Conservation (phyloP, 2,329 filamentous ascomycete species). For the Alternaria novae-zelandiae region DNA sequence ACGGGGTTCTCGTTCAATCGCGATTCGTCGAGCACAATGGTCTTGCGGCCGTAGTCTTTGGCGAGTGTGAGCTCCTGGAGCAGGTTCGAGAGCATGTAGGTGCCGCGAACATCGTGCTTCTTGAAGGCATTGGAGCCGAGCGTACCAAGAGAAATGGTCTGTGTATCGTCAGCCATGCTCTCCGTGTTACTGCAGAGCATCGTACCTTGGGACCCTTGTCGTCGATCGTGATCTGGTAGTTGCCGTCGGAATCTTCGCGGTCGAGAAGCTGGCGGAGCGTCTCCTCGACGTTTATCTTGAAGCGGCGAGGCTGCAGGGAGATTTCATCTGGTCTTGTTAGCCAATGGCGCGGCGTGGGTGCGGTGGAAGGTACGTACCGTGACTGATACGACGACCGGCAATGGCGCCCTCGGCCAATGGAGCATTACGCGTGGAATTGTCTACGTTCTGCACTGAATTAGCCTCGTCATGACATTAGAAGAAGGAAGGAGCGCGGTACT, state of each 20-base stretch:
- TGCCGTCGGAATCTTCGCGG: slow-evolving; percentile 90
- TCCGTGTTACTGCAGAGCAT: background rate
- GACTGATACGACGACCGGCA: slow-evolving; percentile 46
- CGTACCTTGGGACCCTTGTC: slow-evolving; percentile 87
- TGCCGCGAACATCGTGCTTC: slow-evolving; percentile 88
- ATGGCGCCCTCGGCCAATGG: slow-evolving; percentile 32
- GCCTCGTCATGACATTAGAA: background rate
- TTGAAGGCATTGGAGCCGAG: slow-evolving; percentile 85
- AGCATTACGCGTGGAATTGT: slow-evolving; percentile 40
- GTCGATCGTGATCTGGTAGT: slow-evolving; percentile 98
- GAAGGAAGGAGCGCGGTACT: slow-evolving; percentile 28
- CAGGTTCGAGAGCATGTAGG: slow-evolving; percentile 96
- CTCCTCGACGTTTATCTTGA: slow-evolving; percentile 83
- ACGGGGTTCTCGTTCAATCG: slow-evolving; percentile 96
- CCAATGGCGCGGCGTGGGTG: background rate
- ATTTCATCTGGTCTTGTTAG: slow-evolving; percentile 69
- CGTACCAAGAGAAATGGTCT: slow-evolving; percentile 84
- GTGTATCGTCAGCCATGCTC: slow-evolving; percentile 29
- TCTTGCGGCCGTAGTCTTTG: slow-evolving; percentile 85
- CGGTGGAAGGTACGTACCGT: slow-evolving; percentile 35
- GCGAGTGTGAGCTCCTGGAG: slow-evolving; percentile 93
- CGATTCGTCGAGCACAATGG: slow-evolving; percentile 89
- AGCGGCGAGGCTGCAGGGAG: slow-evolving; percentile 73
- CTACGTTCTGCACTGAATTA: slow-evolving; percentile 36
- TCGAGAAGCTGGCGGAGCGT: slow-evolving; percentile 80